A percentile compares a stretch with the other conserved stretches of the same genome.
Conservation (phyloP, 2,329 filamentous ascomycete genomes). For the Bipolaris sorokiniana region DNA sequence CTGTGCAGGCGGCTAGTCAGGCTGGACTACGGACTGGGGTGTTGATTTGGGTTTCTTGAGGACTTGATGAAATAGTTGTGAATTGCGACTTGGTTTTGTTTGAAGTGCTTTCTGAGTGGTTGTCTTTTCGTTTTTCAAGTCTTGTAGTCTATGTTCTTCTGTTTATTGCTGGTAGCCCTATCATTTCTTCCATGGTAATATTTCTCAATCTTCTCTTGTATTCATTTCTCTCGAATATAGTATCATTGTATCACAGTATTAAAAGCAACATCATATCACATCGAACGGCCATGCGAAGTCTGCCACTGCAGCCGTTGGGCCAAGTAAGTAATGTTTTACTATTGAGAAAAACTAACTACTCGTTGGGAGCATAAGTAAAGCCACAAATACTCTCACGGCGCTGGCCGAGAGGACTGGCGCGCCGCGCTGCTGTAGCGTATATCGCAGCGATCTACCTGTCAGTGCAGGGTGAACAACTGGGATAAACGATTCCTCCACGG, state of each 20-base stretch:
- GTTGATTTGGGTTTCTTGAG: background rate
- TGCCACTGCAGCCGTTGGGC: too few relatives aligned
- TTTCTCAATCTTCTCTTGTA: background rate
- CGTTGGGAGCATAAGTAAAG: too few relatives aligned
- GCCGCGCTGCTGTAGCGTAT: background rate
- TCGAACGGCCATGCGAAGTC: background rate
- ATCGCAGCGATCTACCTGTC: background rate
- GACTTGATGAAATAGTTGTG: background rate
- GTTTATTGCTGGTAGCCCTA: background rate
- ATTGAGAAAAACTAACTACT: too few relatives aligned
- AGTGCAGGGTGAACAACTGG: background rate
- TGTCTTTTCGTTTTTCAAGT: background rate
- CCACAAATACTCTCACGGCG: too few relatives aligned
- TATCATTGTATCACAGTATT: background rate
- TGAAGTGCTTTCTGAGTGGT: background rate
- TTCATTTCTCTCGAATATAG: background rate
- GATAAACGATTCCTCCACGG: background rate
- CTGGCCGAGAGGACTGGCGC: too few relatives aligned
- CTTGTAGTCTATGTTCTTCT: background rate
- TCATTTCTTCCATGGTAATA: background rate
- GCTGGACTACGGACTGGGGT: background rate
- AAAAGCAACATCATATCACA: background rate
- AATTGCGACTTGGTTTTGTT: background rate
- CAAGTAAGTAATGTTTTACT: too few relatives aligned
- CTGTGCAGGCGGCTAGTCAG: background rate